phyloP scores from a whole-genome alignment of 2,329 filamentous ascomycete genomes.

The Exophiala alcalophila region DNA sequence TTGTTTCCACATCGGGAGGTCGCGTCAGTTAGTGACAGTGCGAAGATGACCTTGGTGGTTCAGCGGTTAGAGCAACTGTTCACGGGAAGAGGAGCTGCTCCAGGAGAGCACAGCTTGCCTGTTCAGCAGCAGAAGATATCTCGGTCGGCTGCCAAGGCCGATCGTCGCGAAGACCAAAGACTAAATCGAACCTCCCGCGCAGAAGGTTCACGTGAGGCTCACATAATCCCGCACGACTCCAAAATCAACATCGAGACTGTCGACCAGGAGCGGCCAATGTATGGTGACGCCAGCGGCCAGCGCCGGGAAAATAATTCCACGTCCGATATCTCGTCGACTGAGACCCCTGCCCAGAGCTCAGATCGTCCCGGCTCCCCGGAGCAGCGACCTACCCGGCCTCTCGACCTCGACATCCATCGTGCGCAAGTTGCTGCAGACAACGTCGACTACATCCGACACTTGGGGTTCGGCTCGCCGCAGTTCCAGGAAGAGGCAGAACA shows the following conservation, averaged over 20 bases:
- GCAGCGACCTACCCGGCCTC: constrained; percentile 72
- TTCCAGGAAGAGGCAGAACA: constrained; percentile 1
- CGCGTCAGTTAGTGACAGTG: constrained; percentile 62
- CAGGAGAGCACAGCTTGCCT: constrained; percentile 48
- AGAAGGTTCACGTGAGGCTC: constrained; percentile 43
- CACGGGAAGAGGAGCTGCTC: constrained; percentile 60
- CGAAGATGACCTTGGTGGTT: constrained; percentile 75
- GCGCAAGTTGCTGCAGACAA: constrained; percentile 73
- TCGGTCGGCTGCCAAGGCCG: constrained; percentile 48
- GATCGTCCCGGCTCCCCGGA: constrained; percentile 49
- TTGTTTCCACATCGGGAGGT: constrained; percentile 62
- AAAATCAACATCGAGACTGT: constrained; percentile 25
- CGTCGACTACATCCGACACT: constrained; percentile 51
- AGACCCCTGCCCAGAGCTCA: constrained; percentile 1
- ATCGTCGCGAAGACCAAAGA: constrained; percentile 31
- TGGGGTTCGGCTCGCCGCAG: constrained; percentile 28
- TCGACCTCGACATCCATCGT: constrained; percentile 76
- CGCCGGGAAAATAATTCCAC: not conserved
- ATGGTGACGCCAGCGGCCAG: constrained; percentile 1
- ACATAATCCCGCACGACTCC: constrained; percentile 38
- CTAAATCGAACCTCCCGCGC: constrained; percentile 21
- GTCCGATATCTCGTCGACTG: constrained; percentile 9
- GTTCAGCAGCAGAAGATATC: constrained; percentile 59
- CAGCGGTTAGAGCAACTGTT: constrained; percentile 76
- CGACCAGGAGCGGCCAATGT: constrained; percentile 4